Evolutionary conservation across 176 grass and related monocot genomes (phyloP), one percentile per base, ranked within the genome.

Genomic region (Rhipidocladum racemiflorum): DNA sequence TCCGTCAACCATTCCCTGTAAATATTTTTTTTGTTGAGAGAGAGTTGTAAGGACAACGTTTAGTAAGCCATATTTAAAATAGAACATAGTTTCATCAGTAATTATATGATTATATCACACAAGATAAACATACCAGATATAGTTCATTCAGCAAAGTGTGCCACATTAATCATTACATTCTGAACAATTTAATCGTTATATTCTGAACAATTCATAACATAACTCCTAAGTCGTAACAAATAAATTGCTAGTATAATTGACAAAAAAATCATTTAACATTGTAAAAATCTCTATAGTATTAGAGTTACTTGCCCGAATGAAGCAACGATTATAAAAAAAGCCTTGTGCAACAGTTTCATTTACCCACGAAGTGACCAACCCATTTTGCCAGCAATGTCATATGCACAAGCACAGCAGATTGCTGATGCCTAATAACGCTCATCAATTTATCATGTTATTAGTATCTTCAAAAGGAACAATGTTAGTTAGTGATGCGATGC

Each of bases 1-100:
- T 88, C 68, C 28, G 78, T 95, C 61, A 98, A 85, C 95, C 92
- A 98, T 54, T 94, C 53, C 69, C 95, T 98, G 78, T n/a, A 84
- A 56, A 29, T 11, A 10, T 3, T 64, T 62, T 46, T 16, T 5
- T 14, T 53, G 72, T 76, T 13, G 5, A 6, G 48, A 7, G 50
- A 63, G 71, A 69, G 64, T 77, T 70, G n/a, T 42, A 44, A 44
- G 21, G 24, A 4, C 14, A 68, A 51, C 5, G 68, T 61, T 40
- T 62, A 76, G 7, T n/a, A 38, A 36, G 42, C 9, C 66, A 28
- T 5, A 49, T 48, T 45, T 59, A 21, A 45, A 14, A 60, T 35
- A 43, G 48, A 8, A 72, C 4, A 56, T 48, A 61, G 16, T 48
- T 54, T 46, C 70, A 25, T 43, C 27, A 23, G 51, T 51, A 45